Base-by-base conservation (phyloP, 257 asterid species). In the Ocimum tenuiflorum region DNA sequence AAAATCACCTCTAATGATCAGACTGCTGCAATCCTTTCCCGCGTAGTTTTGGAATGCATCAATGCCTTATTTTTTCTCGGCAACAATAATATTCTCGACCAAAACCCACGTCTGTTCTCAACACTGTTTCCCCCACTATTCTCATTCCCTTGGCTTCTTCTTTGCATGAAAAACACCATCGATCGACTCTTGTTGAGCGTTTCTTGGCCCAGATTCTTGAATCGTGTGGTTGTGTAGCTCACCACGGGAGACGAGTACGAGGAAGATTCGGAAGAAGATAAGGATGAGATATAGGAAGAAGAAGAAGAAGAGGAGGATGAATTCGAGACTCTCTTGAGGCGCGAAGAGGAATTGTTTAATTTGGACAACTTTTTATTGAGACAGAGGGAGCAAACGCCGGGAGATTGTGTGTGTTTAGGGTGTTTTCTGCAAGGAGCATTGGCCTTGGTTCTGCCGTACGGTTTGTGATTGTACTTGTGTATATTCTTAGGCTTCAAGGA, bases 301-400 rank as follows among this genome's bases (percentile, higher is more conserved):
- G 84, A 80, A 0, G 86, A 79, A 0, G 80, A 83, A 0, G 79
- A 75, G 0, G 22, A 61, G 1, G 49, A 22, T 8, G 70, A 63
- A 1, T 12, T 48, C 1, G 24, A 63, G 0, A 61, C 65, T 20
- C 54, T 10, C 8, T 53, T 73, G 0, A 42, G 20, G 27, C 77
- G 73, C 1, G 19, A 4, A 27, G 31, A 27, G 4, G 31, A 27
- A 54, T 20, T 41, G 41, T 24, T 12, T 7, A 85, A 23, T 19
- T 65, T 27, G 0, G 80, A 61, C 45, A 91, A 94, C 69, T 78
- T 88, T 62, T 91, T 82, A 0, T 53, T 73, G 0, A 91, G 84
- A 56, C 97, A 91, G 19, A 83, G 7, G 47, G 97, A 85, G 67
- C 97, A 91, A 36, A 91, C 94, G 0, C 97, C 97, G 0, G 97